These are phyloP conservation scores for Dactylonectria macrodidyma DNA, from an alignment of 2,329 filamentous ascomycete genomes.

Conservation along the genomic window DNA sequence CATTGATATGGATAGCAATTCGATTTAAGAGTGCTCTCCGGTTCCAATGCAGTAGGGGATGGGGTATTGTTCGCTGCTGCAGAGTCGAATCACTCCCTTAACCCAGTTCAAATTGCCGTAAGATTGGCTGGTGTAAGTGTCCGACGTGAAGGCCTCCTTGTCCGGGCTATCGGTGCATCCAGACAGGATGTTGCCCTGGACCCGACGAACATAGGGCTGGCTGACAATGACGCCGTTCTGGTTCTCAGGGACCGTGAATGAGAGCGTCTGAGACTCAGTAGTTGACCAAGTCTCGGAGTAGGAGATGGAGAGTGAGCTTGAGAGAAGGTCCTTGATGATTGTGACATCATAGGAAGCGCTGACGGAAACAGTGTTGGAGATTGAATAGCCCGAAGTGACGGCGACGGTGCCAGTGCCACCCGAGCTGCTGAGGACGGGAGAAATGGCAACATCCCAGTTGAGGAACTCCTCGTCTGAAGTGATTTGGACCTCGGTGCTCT, in stretches of 20 bases:
- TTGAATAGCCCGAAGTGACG: conserved; percentile 31
- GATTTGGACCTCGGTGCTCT: conserved; percentile 41
- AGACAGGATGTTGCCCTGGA: conserved; percentile 33
- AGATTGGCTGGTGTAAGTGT: conserved; percentile 36
- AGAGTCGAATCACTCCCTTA: conserved; percentile 43
- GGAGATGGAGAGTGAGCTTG: conserved; percentile 25
- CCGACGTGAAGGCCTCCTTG: conserved; percentile 33
- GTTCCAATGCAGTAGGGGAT: conserved; percentile 41
- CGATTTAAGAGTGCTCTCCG: conserved; percentile 30
- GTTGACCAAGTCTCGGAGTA: conserved; percentile 38
- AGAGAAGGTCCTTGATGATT: conserved; percentile 25
- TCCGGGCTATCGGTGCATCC: conserved; percentile 35
- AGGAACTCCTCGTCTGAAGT: conserved; percentile 39
- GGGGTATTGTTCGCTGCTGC: conserved; percentile 40
- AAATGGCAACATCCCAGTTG: conserved; percentile 44
- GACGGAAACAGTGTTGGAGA: conserved; percentile 34
- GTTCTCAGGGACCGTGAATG: conserved; percentile 33
- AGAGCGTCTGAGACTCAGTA: conserved; percentile 32
- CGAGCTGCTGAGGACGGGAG: conserved; percentile 39
- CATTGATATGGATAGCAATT: too few species aligned
- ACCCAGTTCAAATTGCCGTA: conserved; percentile 42
- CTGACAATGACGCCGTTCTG: conserved; percentile 42
- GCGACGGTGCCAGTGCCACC: conserved; percentile 33
- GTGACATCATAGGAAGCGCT: conserved; percentile 16
- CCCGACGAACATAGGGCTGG: conserved; percentile 42